phyloP scores from a whole-genome alignment of 139 green algal genomes.

The Chlorella sp. region DNA sequence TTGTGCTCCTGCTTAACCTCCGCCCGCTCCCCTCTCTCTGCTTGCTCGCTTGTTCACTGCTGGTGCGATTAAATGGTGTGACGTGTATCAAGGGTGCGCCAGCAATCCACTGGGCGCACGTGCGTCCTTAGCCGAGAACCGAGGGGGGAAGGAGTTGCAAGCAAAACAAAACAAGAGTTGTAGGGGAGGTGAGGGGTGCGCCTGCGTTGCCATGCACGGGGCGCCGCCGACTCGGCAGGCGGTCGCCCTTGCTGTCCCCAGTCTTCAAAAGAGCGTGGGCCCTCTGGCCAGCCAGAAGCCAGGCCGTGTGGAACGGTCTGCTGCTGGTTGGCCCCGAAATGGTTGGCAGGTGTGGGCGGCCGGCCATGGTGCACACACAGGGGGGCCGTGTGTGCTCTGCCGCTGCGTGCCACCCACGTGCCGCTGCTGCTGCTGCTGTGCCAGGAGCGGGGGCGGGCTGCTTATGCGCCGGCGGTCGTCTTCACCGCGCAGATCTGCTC shows the following conservation, averaged over 20 bases:
- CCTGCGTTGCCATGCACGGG: not conserved
- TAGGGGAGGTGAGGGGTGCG: slow-evolving; percentile 1
- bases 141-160: slow-evolving; percentile 9
- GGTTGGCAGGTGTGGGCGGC: not conserved
- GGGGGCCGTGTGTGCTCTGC: not conserved
- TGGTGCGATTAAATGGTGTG: slow-evolving; percentile 19
- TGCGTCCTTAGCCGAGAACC: not conserved
- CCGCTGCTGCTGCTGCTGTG: slow-evolving; percentile 23
- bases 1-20: not conserved
- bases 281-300: not conserved
- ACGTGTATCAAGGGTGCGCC: not conserved
- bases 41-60: not conserved
- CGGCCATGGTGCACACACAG: not conserved
- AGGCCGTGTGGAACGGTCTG: not conserved
- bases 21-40: not conserved
- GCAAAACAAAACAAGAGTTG: not conserved
- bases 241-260: no score
- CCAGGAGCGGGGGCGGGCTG: not conserved
- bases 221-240: not conserved
- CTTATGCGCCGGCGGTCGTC: slow-evolving; percentile 44
- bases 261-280: not conserved
- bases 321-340: not conserved
- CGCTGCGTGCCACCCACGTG: not conserved
- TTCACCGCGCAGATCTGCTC: slow-evolving; percentile 95
- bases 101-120: not conserved